Base-by-base conservation (phyloP, 2,329 filamentous ascomycete species). In the Endothia cerciana region DNA sequence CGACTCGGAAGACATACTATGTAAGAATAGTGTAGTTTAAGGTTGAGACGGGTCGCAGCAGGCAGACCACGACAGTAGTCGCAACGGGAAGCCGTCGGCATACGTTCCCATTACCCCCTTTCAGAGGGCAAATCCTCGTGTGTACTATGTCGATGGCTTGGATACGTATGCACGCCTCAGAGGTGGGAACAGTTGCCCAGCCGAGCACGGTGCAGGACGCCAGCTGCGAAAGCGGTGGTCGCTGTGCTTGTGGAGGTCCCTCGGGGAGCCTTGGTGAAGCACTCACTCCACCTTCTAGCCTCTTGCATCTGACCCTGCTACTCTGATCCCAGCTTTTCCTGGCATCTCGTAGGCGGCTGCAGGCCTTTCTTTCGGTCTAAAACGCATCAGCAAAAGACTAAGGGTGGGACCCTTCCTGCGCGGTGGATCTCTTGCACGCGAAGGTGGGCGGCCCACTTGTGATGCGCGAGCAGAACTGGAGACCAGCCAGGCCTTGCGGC, bases 281-380 rank as follows among this genome's bases (percentile, higher is more conserved):
- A 47, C 56, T 25, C 65, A 36, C 65, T 58, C 62, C 65, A 67
- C 63, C 38, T 62, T 41, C 59, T 63, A 43, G 63, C 63, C 65
- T 61, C 62, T 67, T 62, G 62, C 65, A 67, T 61, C 61, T 64
- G 53, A 61, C 55, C 49, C 60, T 45, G 33, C 63, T 49, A 63
- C 60, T 55, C 51, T 66, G 63, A 64, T 67, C 65, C 65, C 60
- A 56, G 63, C 59, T 11, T 33, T 17, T 55, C 51, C 30, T n/a
- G 19, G 11, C n/a, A 41, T 15, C 55, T 41, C n/a, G 55, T 13
- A 38, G 55, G 33, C 55, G 36, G n/a, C 55, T 17, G 55, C 53
- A 58, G 64, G 66, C 64, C 66, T 66, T 66, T 68, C 66, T 66
- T 43, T 68, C 66, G 66, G 66, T 61, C 63, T 64, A 66, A 66